Evolutionary conservation across 2,329 filamentous ascomycete species (phyloP), one percentile per base, ranked within the genome.

Genomic region (Aspergillus proliferans): DNA sequence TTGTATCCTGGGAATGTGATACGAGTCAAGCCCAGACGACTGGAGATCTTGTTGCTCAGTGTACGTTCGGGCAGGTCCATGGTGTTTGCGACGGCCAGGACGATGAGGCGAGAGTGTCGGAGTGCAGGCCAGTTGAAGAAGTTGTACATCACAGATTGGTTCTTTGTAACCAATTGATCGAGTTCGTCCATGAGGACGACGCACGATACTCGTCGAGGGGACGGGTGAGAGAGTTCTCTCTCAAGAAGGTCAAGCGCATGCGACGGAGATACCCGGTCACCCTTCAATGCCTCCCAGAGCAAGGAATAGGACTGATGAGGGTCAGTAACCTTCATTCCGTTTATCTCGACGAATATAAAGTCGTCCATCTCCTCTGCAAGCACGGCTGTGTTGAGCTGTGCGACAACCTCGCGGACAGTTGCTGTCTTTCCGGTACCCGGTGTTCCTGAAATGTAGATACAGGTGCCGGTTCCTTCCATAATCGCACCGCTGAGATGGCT

Each of bases 141-240:
- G 70, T 98, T 98, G 74, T 98, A 98, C 93, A 98, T 98, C 71
- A 98, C 93, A n/a, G 88, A 92, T 68, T 98, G 94, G 62, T 95
- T 97, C 64, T 92, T 93, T 10, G 93, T 98, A 4, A 98, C 94
- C 6, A 98, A 81, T 71, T 98, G 93, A 66, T 98, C 93, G 43
- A 98, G 79, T 71, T 98, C 93, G 63, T 98, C 93, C 93, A 98
- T 98, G 45, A 98, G 74, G 2, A 98, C 93, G 12, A 98, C 93
- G 64, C 92, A 97, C 1, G 94, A 93, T 5, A 95, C 89, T 52
- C 93, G 82, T 45, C 93, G 82, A 21, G 93, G 93, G 51, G 86
- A 94, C 0, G 94, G 93, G 51, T 91, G 85, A 50, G 83, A 92
- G 66, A 98, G 98, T 65, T 98, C 93, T 47, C 87, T 82, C 70